These are phyloP conservation scores for Heteromeles arbutifolia DNA, from an alignment of 306 rosid species.

Conservation along the genomic window DNA sequence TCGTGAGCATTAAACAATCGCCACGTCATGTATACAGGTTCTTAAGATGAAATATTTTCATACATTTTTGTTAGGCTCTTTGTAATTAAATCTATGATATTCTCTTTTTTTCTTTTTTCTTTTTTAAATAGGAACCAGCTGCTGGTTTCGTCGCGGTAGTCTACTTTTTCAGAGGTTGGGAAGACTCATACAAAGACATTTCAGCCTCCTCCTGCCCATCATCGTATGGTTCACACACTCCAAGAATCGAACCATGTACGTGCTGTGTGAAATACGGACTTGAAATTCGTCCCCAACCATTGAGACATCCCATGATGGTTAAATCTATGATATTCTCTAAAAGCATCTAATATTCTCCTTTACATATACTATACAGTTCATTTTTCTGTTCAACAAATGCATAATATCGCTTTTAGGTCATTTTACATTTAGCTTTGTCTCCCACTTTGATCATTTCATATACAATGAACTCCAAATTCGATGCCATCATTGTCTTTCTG, in stretches of 20 bases:
- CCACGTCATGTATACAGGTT: no score
- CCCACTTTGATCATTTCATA: background rate
- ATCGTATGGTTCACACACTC: no score
- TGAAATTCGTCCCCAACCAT: no score
- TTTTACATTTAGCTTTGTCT: background rate
- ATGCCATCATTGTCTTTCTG: background rate
- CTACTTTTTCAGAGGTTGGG: no score
- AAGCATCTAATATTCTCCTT: background rate
- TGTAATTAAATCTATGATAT: background rate
- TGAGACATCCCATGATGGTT: no score
- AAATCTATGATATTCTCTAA: background rate
- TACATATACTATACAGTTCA: background rate
- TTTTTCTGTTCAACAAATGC: background rate
- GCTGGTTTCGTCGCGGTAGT: no score
- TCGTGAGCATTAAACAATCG: no score
- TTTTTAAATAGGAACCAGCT: no score
- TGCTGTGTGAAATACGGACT: rapidly evolving
- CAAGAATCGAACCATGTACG: no score
- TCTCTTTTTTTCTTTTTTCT: background rate
- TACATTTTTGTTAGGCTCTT: background rate
- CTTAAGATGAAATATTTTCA: background rate
- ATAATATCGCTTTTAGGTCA: background rate
- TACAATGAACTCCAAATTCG: background rate
- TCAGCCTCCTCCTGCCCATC: no score
- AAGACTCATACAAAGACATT: no score